Evolutionary conservation across 495 filamentous ascomycete species (phyloP), one percentile per base, ranked within the genome.

Genomic region (Aspergillus indologenus): DNA sequence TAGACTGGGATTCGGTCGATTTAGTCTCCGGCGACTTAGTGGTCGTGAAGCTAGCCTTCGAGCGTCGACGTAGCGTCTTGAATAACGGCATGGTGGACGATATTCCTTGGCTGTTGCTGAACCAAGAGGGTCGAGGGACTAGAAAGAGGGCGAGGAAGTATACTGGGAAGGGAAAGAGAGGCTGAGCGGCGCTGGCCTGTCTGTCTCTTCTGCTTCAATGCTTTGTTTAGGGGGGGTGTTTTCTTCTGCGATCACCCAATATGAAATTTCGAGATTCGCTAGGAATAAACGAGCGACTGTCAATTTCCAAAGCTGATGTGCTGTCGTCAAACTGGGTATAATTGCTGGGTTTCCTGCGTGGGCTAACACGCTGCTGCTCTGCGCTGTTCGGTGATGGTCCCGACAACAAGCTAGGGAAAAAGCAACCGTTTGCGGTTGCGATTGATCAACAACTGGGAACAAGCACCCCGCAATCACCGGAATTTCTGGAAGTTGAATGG

Each of bases 61-160:
- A 89, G 57, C 85, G 85, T 63, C 90, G 83, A 62, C 89, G 87
- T 51, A 96, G 73, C 61, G 89, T 83, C 69, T 86, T 91, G 71
- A 95, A 81, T 68, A 96, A 91, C 44, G 88, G 72, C 81, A 83
- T 83, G 56, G 43, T 63, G 61, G 43, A n/a, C 20, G 20, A 22
- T 12, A 11, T 46, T 47, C 3, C 53, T 17, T 58, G 21, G 31
- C 44, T 44, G 44, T 26, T 29, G 26, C 26, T 29, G 9, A 29
- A 29, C 26, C 26, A 29, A 29, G 26, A 29, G 26, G 5, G 23
- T 43, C 1, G 31, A 26, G 17, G 48, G 15, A 20, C 18, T 52
- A 57, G 31, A 34, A 54, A 56, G 54, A 50, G 56, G 29, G 54
- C 46, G n/a, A 47, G 19, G 11, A 57, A 57, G 45, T 57, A 57